Evolutionary conservation across 768 basidiomycete genomes (phyloP), one percentile per base, ranked within the genome.

Genomic region (Psilocybe azurescens): DNA sequence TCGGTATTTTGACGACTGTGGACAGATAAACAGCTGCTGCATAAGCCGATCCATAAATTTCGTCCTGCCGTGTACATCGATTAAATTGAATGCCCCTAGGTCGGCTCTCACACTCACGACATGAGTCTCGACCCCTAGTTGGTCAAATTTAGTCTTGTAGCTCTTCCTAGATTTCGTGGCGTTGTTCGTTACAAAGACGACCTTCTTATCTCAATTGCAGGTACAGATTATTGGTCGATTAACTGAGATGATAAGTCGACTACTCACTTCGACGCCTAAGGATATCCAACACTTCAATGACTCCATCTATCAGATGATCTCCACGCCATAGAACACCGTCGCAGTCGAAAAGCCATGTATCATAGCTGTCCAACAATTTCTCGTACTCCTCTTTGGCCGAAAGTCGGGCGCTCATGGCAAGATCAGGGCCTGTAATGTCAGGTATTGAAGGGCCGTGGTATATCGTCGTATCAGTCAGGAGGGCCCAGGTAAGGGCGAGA

Each of bases 121-220:
- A 71, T 89, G 82, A 36, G 89, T 94, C 72, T 94, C 82, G 38
- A 98, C 83, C 44, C 93, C 95, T 56, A 99, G 84, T 69, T 88
- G 82, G 75, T 98, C 94, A 72, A 99, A 97, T 75, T 96, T 97
- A 49, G 77, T 78, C 81, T 94, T 95, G 85, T 96, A 96, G 73
- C 78, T 89, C 72, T 78, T 86, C 64, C 97, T 81, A 5, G 95
- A 97, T 78, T 98, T 97, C 58, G 90, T 93, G 50, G 97, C 96
- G 73, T 99, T 99, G 78, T 99, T 99, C 16, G 96, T 98, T 54
- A 97, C 95, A 71, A 99, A 99, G 9, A 98, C 77, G 33, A 97
- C 78, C 62, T 86, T 83, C 82, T 94, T 98, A 71, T 83, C 94
- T 94, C 74, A 61, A 54, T 47, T 36, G 54, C 53, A 53, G 32